Conservation (phyloP, 768 basidiomycete genomes). For the Mycena latifolia region DNA sequence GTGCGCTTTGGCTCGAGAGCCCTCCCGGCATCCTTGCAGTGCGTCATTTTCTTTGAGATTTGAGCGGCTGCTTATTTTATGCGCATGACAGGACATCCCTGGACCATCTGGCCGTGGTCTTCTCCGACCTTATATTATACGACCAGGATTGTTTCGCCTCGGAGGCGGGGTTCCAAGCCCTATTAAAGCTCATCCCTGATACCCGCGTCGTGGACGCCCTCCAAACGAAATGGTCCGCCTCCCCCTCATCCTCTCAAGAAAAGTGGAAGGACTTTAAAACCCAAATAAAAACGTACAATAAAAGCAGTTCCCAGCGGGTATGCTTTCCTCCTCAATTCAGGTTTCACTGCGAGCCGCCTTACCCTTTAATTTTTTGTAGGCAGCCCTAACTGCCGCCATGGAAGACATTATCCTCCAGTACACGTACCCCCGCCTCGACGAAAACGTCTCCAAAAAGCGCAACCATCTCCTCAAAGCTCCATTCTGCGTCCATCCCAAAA, state of each 20-base stretch:
- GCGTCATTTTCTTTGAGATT: conserved; percentile 41
- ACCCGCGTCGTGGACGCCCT: conserved; percentile 60
- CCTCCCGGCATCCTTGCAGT: conserved; percentile 85
- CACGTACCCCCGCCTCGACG: conserved; percentile 96
- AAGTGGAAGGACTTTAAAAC: conserved; percentile 81
- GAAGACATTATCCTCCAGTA: conserved; percentile 94
- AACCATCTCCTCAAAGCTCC: conserved; percentile 99
- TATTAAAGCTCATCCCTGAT: conserved; percentile 85
- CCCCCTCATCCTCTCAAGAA: conserved; percentile 66
- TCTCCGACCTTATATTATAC: conserved; percentile 74
- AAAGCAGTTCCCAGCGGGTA: conserved; percentile 50
- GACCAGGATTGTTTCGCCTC: conserved; percentile 89
- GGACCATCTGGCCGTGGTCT: conserved; percentile 64
- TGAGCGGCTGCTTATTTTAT: conserved; percentile 6
- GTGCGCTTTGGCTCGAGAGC: conserved; percentile 61
- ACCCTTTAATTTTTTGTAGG: background rate
- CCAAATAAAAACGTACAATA: conserved; percentile 48
- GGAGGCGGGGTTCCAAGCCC: conserved; percentile 77
- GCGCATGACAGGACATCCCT: conserved; percentile 54
- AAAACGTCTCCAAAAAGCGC: conserved; percentile 96
- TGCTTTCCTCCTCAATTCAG: conserved; percentile 29
- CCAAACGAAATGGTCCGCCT: conserved; percentile 68
- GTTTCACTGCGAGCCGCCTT: background rate
- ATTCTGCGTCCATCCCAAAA: conserved; percentile 97
- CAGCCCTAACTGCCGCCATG: conserved; percentile 63